Conservation (phyloP, 2,329 filamentous ascomycete species). For the Chalaropsis thielavioides region DNA sequence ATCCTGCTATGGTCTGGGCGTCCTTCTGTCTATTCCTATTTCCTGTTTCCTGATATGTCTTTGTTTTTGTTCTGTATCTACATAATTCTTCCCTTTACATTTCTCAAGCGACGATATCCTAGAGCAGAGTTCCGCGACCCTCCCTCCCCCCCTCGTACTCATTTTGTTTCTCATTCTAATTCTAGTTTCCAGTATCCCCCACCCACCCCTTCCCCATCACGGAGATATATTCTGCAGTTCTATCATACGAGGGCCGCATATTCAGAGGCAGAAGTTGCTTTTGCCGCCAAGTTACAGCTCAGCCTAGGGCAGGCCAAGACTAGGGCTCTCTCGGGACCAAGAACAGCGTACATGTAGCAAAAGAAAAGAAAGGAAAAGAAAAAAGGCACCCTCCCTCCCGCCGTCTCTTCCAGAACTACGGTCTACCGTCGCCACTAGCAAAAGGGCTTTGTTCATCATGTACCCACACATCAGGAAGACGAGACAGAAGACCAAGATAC, state of each 20-base stretch:
- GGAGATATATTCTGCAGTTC: not conserved
- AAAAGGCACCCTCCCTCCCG: not conserved
- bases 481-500: not conserved
- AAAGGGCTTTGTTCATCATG: not conserved
- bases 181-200: not conserved
- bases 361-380: not conserved
- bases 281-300: not conserved
- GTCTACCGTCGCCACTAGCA: not conserved
- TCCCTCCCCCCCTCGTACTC: not conserved
- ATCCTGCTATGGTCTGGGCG: not conserved
- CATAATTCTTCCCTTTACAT: not conserved
- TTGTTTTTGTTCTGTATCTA: not conserved
- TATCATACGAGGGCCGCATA: constrained; percentile 3
- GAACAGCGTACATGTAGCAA: not conserved
- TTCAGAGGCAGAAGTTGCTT: constrained; percentile 1
- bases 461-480: not conserved
- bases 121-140: not conserved
- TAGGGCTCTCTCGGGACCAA: not conserved
- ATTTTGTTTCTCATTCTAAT: not conserved
- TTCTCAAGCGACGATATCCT: not conserved
- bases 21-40: not conserved
- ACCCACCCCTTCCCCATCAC: not conserved
- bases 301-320: not conserved
- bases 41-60: not conserved
- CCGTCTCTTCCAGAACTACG: not conserved